Evolutionary conservation across 2,329 filamentous ascomycete species (phyloP).

Genomic region (Bipolaris zeicola): DNA sequence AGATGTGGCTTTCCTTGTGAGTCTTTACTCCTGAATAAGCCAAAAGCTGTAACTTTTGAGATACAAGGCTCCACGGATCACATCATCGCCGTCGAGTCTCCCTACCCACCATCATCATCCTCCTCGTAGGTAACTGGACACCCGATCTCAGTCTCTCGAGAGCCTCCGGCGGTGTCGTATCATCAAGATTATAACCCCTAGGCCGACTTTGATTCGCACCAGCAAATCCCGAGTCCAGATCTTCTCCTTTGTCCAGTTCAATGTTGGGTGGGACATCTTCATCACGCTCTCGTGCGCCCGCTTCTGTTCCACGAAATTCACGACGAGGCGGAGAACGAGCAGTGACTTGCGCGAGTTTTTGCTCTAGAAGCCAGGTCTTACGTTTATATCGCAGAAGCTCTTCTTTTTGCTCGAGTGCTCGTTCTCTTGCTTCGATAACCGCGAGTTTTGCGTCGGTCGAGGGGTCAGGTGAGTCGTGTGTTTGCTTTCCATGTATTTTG

Average conservation of each 20-base stretch:
- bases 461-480: background rate
- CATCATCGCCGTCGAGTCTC: background rate
- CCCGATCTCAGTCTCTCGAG: constrained; percentile 13
- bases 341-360: constrained; percentile 10
- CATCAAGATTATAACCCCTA: constrained; percentile 2
- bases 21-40: too few species aligned
- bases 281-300: background rate
- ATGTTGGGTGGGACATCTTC: background rate
- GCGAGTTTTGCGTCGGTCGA: background rate
- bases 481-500: background rate
- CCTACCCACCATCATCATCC: constrained; percentile 2
- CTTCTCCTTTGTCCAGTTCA: background rate
- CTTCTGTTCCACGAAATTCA: background rate
- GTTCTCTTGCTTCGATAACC: constrained; percentile 13
- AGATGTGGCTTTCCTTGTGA: too few species aligned
- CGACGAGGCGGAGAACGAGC: background rate
- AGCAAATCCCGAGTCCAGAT: background rate
- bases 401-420: constrained; percentile 12
- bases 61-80: background rate
- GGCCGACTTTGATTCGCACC: background rate
- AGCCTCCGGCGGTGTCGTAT: constrained; percentile 10
- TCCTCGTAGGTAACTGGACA: constrained; percentile 10
- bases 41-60: too few species aligned
- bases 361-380: constrained; percentile 12
- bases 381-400: constrained; percentile 18